Conservation (phyloP, 164 flowering plant genomes). For the Piper longum region DNA sequence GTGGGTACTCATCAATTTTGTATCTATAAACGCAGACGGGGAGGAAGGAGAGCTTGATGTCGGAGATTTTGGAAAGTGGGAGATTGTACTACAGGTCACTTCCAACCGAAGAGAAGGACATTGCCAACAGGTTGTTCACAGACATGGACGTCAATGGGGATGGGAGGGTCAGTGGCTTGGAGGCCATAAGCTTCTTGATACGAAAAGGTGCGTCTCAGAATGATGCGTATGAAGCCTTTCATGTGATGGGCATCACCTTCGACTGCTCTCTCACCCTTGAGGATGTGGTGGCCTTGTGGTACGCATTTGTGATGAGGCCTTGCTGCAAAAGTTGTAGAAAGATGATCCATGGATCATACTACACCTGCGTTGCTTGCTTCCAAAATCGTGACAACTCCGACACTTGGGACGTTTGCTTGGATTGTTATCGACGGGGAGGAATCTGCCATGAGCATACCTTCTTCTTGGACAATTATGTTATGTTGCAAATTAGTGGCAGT, state of each 20-base stretch:
- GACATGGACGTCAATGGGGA: slow-evolving; percentile 1
- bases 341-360: slow-evolving; percentile 2
- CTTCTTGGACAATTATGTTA: slow-evolving; percentile 3
- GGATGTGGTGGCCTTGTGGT: slow-evolving; percentile 3
- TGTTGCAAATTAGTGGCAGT: not conserved
- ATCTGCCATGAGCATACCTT: not conserved
- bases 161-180: not conserved
- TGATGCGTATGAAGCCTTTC: not conserved
- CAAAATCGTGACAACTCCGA: not conserved
- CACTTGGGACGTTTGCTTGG: not conserved
- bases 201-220: not conserved
- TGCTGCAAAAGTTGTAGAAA: not conserved
- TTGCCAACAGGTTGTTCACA: not conserved
- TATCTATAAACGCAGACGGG: too few species aligned
- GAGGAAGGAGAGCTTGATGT: not conserved
- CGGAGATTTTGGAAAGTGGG: not conserved
- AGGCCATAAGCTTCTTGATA: not conserved
- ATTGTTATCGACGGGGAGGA: not conserved
- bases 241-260: not conserved
- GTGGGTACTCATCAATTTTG: too few species aligned
- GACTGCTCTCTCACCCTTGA: not conserved
- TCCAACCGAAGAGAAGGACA: not conserved
- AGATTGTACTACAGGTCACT: slow-evolving; percentile 2
- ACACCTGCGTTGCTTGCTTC: slow-evolving; percentile 1
- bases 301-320: slow-evolving; percentile 2